Evolutionary conservation across 2,329 filamentous ascomycete genomes (phyloP).

Genomic region (Botrytis porri): DNA sequence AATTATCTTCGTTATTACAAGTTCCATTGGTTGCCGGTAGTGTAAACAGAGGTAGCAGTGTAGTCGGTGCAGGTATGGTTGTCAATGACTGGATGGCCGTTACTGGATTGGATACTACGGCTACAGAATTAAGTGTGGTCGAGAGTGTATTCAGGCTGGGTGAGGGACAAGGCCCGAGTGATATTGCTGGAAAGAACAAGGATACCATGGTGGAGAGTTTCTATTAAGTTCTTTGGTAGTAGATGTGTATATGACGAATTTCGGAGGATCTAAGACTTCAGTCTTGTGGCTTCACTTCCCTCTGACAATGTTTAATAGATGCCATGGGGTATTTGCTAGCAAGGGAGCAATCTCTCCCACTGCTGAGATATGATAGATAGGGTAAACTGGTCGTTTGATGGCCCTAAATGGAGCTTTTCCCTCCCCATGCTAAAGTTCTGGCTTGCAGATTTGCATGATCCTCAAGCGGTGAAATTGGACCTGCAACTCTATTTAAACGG

Average conservation of each 20-base stretch:
- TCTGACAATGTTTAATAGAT: neutral
- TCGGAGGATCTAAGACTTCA: neutral
- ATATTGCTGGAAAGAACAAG: constrained; percentile 83
- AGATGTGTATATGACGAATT: constrained; percentile 8
- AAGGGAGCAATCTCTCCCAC: neutral
- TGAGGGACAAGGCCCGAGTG: constrained; percentile 75
- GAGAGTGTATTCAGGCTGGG: constrained; percentile 95
- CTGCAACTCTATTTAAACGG: neutral
- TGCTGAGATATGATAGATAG: constrained; percentile 2
- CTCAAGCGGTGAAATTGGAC: neutral
- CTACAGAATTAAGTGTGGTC: constrained; percentile 94
- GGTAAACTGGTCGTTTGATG: neutral
- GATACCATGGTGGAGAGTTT: constrained; percentile 99
- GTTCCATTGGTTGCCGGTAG: constrained; percentile 92
- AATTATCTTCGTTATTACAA: constrained; percentile 88
- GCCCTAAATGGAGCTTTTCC: constrained; percentile 3
- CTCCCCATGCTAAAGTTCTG: neutral
- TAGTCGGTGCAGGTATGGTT: constrained; percentile 96
- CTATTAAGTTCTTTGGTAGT: constrained; percentile 62
- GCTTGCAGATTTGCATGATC: neutral
- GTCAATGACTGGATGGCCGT: constrained; percentile 98
- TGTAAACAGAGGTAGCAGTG: constrained; percentile 87
- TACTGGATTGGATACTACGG: constrained; percentile 88
- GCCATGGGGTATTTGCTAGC: neutral
- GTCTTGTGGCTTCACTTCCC: neutral